A percentile compares a stretch with the other conserved stretches of the same genome.
Evolutionary conservation across 1,139 yeast genomes (phyloP).

Genomic region (Saccharomyces pastorianus): DNA sequence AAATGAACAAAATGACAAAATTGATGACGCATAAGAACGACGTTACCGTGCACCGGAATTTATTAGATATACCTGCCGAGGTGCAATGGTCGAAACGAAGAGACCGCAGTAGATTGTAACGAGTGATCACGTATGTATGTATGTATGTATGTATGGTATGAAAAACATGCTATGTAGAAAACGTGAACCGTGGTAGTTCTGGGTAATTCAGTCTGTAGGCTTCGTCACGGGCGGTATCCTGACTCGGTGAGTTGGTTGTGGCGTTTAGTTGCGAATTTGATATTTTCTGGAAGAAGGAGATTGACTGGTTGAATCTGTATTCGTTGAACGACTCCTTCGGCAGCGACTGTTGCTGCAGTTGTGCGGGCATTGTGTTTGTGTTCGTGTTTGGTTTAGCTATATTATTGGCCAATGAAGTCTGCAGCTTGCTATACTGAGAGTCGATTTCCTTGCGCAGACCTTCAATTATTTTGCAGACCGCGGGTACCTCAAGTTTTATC

Average conservation of each 20-base stretch:
- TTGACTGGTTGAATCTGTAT: slow-evolving; percentile 21
- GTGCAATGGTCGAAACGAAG: neutral
- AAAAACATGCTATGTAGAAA: slow-evolving; percentile 11
- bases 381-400: slow-evolving; percentile 16
- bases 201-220: slow-evolving; percentile 17
- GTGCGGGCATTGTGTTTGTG: neutral
- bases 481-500: slow-evolving; percentile 28
- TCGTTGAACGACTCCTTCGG: slow-evolving; percentile 24
- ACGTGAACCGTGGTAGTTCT: slow-evolving; percentile 23
- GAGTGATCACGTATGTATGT: slow-evolving; percentile 2
- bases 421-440: slow-evolving; percentile 15
- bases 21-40: neutral
- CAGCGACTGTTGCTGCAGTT: slow-evolving; percentile 6
- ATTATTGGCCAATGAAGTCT: slow-evolving; percentile 22
- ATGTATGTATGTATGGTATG: neutral
- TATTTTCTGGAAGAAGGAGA: slow-evolving; percentile 12
- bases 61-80: neutral
- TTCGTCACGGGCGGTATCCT: slow-evolving; percentile 3
- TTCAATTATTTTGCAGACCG: slow-evolving; percentile 24
- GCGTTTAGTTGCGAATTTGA: neutral
- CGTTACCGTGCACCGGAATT: neutral
- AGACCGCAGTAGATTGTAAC: neutral
- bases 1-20: neutral
- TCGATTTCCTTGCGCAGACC: slow-evolving; percentile 22
- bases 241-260: neutral